These are phyloP conservation scores for Atkinsonella texensis DNA, from an alignment of 2,329 filamentous ascomycete genomes.

Conservation along the genomic window DNA sequence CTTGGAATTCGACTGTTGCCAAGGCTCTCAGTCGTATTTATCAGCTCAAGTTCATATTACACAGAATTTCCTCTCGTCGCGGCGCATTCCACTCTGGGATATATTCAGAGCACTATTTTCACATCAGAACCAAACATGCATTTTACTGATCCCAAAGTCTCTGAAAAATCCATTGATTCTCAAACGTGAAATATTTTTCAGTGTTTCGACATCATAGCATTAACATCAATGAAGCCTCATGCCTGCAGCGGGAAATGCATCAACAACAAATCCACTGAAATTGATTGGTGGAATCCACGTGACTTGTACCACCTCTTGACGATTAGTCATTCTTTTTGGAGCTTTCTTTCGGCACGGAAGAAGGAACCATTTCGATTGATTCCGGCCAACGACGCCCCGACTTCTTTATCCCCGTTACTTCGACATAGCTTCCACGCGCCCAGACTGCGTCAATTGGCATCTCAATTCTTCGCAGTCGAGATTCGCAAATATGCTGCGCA, in stretches of 20 bases:
- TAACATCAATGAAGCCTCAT: no score
- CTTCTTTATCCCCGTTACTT: constrained; percentile 12
- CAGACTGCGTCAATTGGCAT: constrained; percentile 23
- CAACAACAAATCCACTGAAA: not conserved
- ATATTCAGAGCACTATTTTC: no score
- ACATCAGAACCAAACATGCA: no score
- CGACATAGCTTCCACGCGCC: constrained; percentile 8
- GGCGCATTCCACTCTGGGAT: no score
- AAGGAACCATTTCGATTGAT: constrained; percentile 18
- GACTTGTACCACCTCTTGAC: not conserved
- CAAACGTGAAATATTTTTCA: no score
- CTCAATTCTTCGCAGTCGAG: constrained; percentile 9
- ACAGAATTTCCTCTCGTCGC: no score
- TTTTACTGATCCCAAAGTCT: no score
- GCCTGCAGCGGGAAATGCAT: not conserved
- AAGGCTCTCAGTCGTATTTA: no score
- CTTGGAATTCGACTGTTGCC: no score
- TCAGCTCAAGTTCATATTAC: no score
- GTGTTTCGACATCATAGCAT: no score
- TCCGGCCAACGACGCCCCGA: constrained; percentile 12
- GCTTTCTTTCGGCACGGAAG: constrained; percentile 10
- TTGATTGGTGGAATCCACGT: constrained; percentile 1
- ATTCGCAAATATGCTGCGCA: constrained; percentile 39
- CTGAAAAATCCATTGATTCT: no score
- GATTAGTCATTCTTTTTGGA: constrained; percentile 14